Evolutionary conservation across 192 early-diverging fungal genomes (phyloP).

Genomic region (Nowakowskiella sp.): DNA sequence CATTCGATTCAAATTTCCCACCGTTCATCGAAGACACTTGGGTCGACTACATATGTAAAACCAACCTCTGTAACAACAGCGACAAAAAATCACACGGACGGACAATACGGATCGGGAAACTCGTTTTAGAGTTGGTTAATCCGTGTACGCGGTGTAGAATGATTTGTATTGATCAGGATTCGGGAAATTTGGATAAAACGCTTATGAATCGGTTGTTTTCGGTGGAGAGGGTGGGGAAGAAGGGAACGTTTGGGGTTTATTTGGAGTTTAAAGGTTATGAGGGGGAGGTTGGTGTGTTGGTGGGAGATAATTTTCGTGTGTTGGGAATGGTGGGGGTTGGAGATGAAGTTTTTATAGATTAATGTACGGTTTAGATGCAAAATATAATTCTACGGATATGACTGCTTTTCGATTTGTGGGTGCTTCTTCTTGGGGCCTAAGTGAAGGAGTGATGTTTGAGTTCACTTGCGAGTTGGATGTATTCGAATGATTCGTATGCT

Average conservation of each 20-base stretch:
- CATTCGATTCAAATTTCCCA: slow-evolving; percentile 33
- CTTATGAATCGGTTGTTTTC: too few species aligned
- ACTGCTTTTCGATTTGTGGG: too few species aligned
- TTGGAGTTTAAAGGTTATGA: slow-evolving; percentile 27
- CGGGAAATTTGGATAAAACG: too few species aligned
- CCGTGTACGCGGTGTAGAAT: slow-evolving; percentile 67
- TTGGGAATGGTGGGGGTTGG: slow-evolving; percentile 8
- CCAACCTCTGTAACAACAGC: neutral
- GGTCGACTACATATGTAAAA: slow-evolving; percentile 16
- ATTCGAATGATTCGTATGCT: too few species aligned
- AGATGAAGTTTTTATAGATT: too few species aligned
- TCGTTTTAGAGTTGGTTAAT: slow-evolving; percentile 36
- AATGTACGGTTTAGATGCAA: too few species aligned
- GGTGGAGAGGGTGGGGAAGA: slow-evolving; percentile 55
- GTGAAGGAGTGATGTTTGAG: too few species aligned
- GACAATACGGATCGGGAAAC: slow-evolving; percentile 2
- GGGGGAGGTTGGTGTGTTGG: slow-evolving; percentile 17
- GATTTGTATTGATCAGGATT: slow-evolving; percentile 64
- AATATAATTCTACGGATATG: too few species aligned
- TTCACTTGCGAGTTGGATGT: too few species aligned
- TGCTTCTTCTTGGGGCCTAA: too few species aligned
- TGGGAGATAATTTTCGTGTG: neutral
- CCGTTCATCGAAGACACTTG: slow-evolving; percentile 66
- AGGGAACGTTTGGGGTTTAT: slow-evolving; percentile 42
- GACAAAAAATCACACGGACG: neutral